Base-by-base conservation (phyloP, 306 rosid genomes). In the Quercus engelmannii region DNA sequence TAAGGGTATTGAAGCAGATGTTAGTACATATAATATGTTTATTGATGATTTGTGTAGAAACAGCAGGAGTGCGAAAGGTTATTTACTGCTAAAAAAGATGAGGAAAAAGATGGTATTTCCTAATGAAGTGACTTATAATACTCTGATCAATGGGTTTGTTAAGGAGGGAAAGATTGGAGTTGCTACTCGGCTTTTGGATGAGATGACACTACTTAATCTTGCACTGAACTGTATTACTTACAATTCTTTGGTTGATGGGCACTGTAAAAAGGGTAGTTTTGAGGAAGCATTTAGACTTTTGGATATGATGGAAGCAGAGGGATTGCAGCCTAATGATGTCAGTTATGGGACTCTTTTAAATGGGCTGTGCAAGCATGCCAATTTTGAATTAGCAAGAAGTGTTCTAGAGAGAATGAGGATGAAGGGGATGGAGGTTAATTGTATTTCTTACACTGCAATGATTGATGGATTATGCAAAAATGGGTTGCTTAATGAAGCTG, bases 1-100 rank as follows among this genome's bases (percentile, higher is more conserved):
- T 69, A 92, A 83, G 92, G 97, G 95, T 68, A 86, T 92, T 56
- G 80, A 69, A 65, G 92, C 92, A 0, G 86, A 90, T 82, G 89
- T 87, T 38, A 87, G 97, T 80, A 90, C 93, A 49, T 92, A 90
- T 83, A 92, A 92, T 81, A 83, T 92, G 88, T 85, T 92, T 78
- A 81, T 92, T 63, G 85, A 87, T 76, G 80, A 78, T 87, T 80
- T 90, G 88, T 92, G 97, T 80, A 88, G 88, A 84, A 85, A 86
- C 61, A 64, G 79, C 61, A 90, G 88, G 78, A 90, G 89, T 83
- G 93, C 94, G 0, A 89, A 88, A 79, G 94, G 87, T 74, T 92
- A 92, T 80, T 83, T 92, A 67, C 71, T 90, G 69, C 83, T 92
- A 85, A 88, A 85, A 80, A 90, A 82, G 83, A 92, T 92, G 97